Evolutionary conservation across 2,329 filamentous ascomycete species (phyloP).

Genomic region (Sphaceloma murrayae): DNA sequence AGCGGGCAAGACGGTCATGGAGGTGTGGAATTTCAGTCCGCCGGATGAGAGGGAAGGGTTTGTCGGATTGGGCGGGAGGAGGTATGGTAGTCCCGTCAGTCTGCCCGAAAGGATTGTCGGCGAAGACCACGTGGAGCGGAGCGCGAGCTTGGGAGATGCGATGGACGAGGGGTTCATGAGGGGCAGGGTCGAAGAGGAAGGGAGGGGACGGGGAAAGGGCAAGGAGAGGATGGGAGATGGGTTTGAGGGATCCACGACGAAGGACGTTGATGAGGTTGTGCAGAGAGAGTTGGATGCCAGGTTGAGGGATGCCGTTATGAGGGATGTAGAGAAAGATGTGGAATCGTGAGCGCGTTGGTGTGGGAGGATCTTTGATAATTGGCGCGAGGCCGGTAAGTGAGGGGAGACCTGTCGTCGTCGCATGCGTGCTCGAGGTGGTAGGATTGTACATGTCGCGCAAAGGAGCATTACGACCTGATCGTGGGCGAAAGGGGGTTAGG

Average conservation of each 20-base stretch:
- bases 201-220: background rate
- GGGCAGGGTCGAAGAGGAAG: background rate
- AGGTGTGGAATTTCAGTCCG: constrained; percentile 48
- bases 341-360: no score
- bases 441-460: no score
- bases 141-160: constrained; percentile 8
- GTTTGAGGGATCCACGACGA: no score
- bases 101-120: constrained; percentile 2
- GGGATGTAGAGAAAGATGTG: constrained; percentile 1
- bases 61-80: constrained; percentile 12
- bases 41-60: constrained; percentile 31
- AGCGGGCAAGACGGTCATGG: constrained; percentile 84
- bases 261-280: no score
- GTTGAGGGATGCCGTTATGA: constrained; percentile 10
- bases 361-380: no score
- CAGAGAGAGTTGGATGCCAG: background rate
- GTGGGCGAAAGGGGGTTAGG: no score
- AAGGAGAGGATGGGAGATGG: no score
- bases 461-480: no score
- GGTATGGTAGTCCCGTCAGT: constrained; percentile 1
- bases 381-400: no score
- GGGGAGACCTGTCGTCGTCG: no score
- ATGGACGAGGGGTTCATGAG: constrained; percentile 14
- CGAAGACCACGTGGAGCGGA: background rate
- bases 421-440: no score